Conservation (phyloP, 225 moss, liverwort and hornwort genomes). For the Rhytidiadelphus loreus region DNA sequence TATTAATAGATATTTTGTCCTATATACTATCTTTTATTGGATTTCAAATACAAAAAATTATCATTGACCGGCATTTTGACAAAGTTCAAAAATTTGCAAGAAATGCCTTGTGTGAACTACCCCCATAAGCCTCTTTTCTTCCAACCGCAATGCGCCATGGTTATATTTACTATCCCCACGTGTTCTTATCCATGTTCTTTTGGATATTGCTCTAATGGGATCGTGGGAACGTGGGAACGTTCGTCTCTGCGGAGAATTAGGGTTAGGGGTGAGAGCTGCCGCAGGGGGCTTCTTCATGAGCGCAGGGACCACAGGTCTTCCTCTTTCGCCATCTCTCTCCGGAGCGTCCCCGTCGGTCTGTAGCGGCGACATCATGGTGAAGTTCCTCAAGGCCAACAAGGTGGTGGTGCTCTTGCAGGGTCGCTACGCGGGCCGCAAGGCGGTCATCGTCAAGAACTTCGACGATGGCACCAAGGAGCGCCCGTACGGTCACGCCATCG, state of each 20-base stretch:
- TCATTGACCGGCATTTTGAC: rapidly evolving
- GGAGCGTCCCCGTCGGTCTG: neutral
- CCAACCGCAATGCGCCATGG: neutral
- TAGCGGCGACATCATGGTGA: slow-evolving; percentile 38
- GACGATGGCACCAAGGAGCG: slow-evolving; percentile 84
- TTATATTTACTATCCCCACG: neutral
- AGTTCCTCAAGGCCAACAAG: slow-evolving; percentile 85
- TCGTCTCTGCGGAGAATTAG: neutral
- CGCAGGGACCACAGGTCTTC: rapidly evolving
- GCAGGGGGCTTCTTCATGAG: neutral
- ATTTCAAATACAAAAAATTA: neutral
- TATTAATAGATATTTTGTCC: neutral
- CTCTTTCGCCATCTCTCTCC: neutral
- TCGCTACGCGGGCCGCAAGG: slow-evolving; percentile 80
- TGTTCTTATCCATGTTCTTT: neutral
- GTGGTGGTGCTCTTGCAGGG: slow-evolving; percentile 84
- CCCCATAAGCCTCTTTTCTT: neutral
- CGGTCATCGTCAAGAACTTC: slow-evolving; percentile 81
- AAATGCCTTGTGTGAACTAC: neutral
- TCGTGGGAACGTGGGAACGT: neutral
- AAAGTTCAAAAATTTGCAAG: neutral
- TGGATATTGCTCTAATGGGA: neutral
- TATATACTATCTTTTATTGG: neutral
- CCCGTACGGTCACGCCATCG: slow-evolving; percentile 67
- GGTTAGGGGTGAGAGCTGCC: slow-evolving; percentile 5